These are phyloP conservation scores for Planoprotostelium fungivorum DNA, from an alignment of 78 protist genomes.

Conservation along the genomic window DNA sequence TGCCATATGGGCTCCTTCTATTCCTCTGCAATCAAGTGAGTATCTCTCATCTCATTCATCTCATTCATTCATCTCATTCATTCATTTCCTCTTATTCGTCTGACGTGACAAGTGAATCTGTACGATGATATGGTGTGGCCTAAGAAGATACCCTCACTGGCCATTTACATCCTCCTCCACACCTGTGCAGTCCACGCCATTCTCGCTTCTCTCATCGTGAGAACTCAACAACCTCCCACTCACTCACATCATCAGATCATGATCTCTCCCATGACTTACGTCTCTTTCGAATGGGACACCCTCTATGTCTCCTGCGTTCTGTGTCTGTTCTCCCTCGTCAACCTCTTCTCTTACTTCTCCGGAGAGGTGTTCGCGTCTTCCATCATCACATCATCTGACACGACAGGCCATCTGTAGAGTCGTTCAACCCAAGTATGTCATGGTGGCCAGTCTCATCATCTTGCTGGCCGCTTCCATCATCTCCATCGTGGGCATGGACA, in stretches of 20 bases:
- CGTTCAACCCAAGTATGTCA: not conserved
- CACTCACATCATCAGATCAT: not conserved
- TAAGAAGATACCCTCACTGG: not conserved
- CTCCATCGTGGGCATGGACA: not conserved
- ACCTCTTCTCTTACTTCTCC: not conserved
- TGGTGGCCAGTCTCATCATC: not conserved
- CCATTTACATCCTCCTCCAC: not conserved
- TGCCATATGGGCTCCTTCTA: too few relatives aligned
- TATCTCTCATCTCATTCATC: too few relatives aligned
- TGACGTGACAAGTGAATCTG: too few relatives aligned
- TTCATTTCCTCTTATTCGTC: too few relatives aligned
- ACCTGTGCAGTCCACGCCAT: not conserved
- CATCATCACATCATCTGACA: not conserved
- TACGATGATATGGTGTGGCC: not conserved
- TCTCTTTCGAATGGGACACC: not conserved
- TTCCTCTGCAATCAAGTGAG: too few relatives aligned
- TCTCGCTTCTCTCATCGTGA: not conserved
- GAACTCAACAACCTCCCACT: not conserved
- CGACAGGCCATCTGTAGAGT: not conserved
- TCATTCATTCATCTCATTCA: too few relatives aligned
- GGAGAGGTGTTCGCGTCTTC: not conserved
- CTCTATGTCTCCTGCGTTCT: not conserved
- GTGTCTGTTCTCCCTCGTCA: not conserved
- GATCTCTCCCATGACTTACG: not conserved
- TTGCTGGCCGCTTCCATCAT: not conserved